A percentile compares a stretch with the other conserved stretches of the same genome.
These are phyloP conservation scores for Pythium phragmiticola DNA, from an alignment of 352 stramenopile species.

Conservation along the genomic window DNA sequence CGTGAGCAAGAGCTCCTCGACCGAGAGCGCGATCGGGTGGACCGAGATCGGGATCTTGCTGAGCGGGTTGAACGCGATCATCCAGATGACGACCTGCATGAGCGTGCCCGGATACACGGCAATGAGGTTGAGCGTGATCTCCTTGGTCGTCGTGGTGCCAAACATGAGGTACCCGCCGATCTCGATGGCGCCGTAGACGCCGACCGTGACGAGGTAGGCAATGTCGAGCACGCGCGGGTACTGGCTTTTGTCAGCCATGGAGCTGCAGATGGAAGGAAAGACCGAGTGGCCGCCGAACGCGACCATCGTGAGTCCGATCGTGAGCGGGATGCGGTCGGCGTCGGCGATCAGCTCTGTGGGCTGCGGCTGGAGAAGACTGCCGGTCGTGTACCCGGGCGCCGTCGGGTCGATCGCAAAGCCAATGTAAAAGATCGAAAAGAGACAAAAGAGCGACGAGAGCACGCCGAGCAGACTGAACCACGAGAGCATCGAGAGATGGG, in stretches of 20 bases:
- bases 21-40: slow-evolving; percentile 68
- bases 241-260: slow-evolving; percentile 56
- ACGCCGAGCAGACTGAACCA: slow-evolving; percentile 86
- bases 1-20: slow-evolving; percentile 75
- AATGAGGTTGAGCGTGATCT: slow-evolving; percentile 86
- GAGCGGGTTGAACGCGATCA: slow-evolving; percentile 85
- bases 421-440: slow-evolving; percentile 75
- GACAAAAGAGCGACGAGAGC: slow-evolving; percentile 79
- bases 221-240: slow-evolving; percentile 73
- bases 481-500: slow-evolving; percentile 78
- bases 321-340: slow-evolving; percentile 61
- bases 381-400: slow-evolving; percentile 36
- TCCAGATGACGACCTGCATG: slow-evolving; percentile 73
- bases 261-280: slow-evolving; percentile 89
- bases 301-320: slow-evolving; percentile 86
- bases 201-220: slow-evolving; percentile 67
- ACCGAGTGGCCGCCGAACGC: slow-evolving; percentile 86
- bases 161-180: slow-evolving; percentile 85
- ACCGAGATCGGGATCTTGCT: slow-evolving; percentile 88
- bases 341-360: slow-evolving; percentile 61
- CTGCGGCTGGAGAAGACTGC: slow-evolving; percentile 67
- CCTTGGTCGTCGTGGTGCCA: slow-evolving; percentile 72
- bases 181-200: slow-evolving; percentile 77
- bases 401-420: slow-evolving; percentile 55
- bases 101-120: slow-evolving; percentile 54